Percentiles rank a stretch among this genome's conserved stretches.
These are phyloP conservation scores for Toxicodendron radicans DNA, from an alignment of 345 rosid species.

Conservation along the genomic window DNA sequence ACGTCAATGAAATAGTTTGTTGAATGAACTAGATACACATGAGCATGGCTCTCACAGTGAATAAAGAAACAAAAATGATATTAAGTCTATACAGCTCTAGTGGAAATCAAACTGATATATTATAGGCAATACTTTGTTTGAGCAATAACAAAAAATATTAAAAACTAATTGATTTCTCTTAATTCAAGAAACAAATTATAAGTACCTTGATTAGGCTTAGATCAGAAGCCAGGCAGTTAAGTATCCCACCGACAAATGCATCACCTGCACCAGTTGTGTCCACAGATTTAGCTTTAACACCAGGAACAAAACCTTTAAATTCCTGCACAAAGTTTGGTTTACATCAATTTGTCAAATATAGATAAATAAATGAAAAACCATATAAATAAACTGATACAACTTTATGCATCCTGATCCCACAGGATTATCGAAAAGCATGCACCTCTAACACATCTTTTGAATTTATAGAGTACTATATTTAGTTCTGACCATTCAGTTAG, in stretches of 20 bases:
- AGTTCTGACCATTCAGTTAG: neutral
- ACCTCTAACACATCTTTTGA: neutral
- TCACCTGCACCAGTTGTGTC: constrained; percentile 94
- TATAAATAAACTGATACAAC: neutral
- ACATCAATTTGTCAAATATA: neutral
- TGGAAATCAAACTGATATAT: neutral
- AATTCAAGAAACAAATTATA: neutral
- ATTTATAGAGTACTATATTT: neutral
- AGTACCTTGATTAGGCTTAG: constrained; percentile 44
- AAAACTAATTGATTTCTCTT: neutral
- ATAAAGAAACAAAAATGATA: neutral
- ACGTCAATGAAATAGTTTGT: neutral
- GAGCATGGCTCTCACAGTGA: neutral
- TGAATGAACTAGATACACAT: neutral
- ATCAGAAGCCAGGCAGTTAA: constrained; percentile 62
- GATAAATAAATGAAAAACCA: neutral
- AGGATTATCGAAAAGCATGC: neutral
- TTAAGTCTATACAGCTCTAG: neutral
- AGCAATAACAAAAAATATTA: neutral
- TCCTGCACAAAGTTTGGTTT: constrained; percentile 37
- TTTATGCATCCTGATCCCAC: neutral
- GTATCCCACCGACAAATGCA: constrained; percentile 74
- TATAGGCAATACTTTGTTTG: neutral
- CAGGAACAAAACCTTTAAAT: constrained; percentile 68
- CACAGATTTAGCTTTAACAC: constrained; percentile 62